Evolutionary conservation across 139 green algal species (phyloP).

Genomic region (Chlamydomonas asymmetrica): DNA sequence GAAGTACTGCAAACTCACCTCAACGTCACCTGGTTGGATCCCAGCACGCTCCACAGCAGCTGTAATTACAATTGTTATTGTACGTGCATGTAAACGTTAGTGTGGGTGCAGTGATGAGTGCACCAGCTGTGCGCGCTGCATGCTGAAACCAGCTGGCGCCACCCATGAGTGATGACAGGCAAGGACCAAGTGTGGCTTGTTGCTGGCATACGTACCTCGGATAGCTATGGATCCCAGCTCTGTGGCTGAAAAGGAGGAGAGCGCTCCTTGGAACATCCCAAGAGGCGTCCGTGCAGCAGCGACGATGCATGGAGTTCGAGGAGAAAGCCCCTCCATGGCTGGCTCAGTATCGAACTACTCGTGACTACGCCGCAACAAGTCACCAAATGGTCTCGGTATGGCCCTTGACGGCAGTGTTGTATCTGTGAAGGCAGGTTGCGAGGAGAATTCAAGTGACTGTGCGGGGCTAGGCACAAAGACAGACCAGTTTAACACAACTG

Average conservation of each 20-base stretch:
- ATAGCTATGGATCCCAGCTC: constrained; percentile 83
- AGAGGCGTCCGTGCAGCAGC: constrained; percentile 68
- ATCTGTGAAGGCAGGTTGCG: too few relatives aligned
- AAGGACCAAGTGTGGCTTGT: not conserved
- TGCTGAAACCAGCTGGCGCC: not conserved
- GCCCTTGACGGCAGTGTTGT: too few relatives aligned
- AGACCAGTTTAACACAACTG: too few relatives aligned
- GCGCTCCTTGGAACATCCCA: constrained; percentile 71
- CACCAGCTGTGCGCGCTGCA: not conserved
- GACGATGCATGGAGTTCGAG: constrained; percentile 58
- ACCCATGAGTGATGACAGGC: not conserved
- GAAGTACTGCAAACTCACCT: too few relatives aligned
- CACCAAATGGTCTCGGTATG: too few relatives aligned
- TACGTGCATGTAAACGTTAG: not conserved
- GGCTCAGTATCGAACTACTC: too few relatives aligned
- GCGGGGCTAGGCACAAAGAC: too few relatives aligned
- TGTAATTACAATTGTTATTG: constrained; percentile 12
- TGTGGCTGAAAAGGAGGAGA: constrained; percentile 67
- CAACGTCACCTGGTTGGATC: not conserved
- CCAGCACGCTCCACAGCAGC: constrained; percentile 60
- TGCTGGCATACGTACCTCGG: constrained; percentile 38
- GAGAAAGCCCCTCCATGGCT: not conserved
- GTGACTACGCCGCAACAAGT: too few relatives aligned
- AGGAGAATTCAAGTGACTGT: too few relatives aligned
- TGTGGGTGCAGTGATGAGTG: not conserved